Base-by-base conservation (phyloP, 106 monocot species). In the Ottelia alismoides region DNA sequence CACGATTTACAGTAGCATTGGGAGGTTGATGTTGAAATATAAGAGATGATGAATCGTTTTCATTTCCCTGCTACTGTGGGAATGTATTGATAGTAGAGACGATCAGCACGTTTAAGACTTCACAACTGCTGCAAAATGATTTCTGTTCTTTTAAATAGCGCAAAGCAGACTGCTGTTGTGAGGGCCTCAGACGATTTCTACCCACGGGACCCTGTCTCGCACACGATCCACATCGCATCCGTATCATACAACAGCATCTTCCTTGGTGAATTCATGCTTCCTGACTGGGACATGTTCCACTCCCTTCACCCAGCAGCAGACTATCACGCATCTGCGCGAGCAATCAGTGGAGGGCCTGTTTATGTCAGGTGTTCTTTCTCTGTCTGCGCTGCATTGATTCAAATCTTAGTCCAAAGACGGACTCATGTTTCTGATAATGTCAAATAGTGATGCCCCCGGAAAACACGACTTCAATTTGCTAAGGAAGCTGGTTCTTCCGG, bases 211-310 rank as follows among this genome's bases (percentile, higher is more conserved):
- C 75, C 98, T 0, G 56, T 73, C 6, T 98, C 98, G 6, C 98
- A 98, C 47, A 98, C 98, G 12, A 90, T 98, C 55, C 98, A 98
- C 75, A 86, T 98, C 25, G 98, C 85, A 1, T 76, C 98, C 2
- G 85, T 90, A 1, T 77, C 98, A 4, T 98, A 79, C 56, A 98
- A 98, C 62, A 85, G 77, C 25, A 45, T 98, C 22, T 98, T 98
- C 31, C 85, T 98, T 0, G 98, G 98, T 4, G 98, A 98, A 61
- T 83, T 98, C 70, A 98, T 98, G 98, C 35, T 82, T 20, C 85
- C 98, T 0, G 98, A 98, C 58, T 98, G 98, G 98, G 98, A 98
- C 45, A 98, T 98, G 89, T 98, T 98, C 49, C 98, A 98, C 51
- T 85, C 89, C 11, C 69, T 79, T 24, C 98, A 98, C 46, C 98